These are phyloP conservation scores for Sporothrix euskadiensis DNA, from an alignment of 2,329 filamentous ascomycete species.

Conservation along the genomic window DNA sequence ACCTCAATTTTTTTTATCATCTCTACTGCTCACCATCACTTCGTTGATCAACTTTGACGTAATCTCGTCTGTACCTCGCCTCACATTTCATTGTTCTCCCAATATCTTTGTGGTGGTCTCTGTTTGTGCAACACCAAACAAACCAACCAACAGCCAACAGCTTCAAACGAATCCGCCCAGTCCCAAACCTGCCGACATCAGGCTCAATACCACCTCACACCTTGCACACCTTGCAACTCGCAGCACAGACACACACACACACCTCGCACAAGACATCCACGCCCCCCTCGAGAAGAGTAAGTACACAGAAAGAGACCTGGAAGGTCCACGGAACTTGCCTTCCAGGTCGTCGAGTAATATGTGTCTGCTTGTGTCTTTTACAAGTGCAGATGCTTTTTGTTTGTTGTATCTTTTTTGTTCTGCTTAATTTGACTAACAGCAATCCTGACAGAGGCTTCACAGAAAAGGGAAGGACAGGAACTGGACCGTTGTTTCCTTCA, in stretches of 20 bases:
- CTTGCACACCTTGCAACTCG: background rate
- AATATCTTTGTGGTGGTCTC: background rate
- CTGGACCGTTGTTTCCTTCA: background rate
- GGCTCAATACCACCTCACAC: constrained; percentile 20
- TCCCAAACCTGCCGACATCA: constrained; percentile 10
- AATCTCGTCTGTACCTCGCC: background rate
- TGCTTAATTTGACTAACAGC: background rate
- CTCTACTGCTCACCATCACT: background rate
- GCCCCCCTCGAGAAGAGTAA: background rate
- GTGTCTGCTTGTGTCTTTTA: background rate
- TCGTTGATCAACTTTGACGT: background rate
- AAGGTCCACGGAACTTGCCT: background rate
- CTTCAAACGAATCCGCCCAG: no score
- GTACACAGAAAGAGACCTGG: background rate
- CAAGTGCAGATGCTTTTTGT: background rate
- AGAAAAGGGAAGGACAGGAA: constrained; percentile 11
- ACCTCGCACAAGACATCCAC: background rate
- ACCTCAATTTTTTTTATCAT: background rate
- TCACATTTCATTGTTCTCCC: constrained; percentile 14
- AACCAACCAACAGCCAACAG: background rate
- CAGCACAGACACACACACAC: background rate
- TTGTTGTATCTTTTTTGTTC: background rate
- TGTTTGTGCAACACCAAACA: constrained; percentile 7
- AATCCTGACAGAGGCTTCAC: background rate
- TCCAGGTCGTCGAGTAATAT: background rate